phyloP scores from a whole-genome alignment of 2,329 filamentous ascomycete species.

The Chaetomium strumarium region DNA sequence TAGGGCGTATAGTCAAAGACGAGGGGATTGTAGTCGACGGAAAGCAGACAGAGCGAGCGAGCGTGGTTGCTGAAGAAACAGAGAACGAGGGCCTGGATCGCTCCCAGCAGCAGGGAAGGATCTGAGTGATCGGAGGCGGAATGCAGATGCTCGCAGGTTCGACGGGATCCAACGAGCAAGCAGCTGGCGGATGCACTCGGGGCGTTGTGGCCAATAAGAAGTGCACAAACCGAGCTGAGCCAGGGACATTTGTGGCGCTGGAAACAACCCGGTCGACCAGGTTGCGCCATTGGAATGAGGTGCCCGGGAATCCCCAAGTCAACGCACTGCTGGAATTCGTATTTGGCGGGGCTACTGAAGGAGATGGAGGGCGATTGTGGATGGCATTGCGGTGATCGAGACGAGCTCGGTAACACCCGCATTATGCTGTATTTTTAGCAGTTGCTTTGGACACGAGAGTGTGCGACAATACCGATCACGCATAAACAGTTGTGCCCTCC shows the following conservation, averaged over 20 bases:
- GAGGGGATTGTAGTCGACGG: not conserved
- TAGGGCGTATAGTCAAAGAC: not conserved
- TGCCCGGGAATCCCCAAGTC: conserved; percentile 13
- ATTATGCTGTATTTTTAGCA: conserved; percentile 10
- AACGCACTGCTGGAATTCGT: conserved; percentile 11
- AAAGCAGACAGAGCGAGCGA: conserved; percentile 18
- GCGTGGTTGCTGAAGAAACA: conserved; percentile 24
- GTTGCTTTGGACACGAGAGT: conserved; percentile 3
- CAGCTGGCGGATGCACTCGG: conserved; percentile 12
- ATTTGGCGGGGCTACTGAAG: conserved; percentile 5
- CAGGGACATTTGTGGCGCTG: conserved; percentile 13
- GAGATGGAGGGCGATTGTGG: not conserved
- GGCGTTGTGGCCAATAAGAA: conserved; percentile 18
- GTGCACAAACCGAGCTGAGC: conserved; percentile 12
- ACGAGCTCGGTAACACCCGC: not conserved
- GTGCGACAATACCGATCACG: not conserved
- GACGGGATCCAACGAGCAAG: conserved; percentile 12
- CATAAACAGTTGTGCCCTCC: not conserved
- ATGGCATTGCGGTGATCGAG: not conserved
- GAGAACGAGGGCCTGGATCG: conserved; percentile 11
- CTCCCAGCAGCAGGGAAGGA: not conserved
- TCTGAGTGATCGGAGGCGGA: conserved; percentile 14
- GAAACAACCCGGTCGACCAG: conserved; percentile 7
- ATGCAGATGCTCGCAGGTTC: conserved; percentile 17
- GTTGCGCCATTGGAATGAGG: conserved; percentile 4